phyloP scores from a whole-genome alignment of 768 basidiomycete species.

The Tulasnella sp. region DNA sequence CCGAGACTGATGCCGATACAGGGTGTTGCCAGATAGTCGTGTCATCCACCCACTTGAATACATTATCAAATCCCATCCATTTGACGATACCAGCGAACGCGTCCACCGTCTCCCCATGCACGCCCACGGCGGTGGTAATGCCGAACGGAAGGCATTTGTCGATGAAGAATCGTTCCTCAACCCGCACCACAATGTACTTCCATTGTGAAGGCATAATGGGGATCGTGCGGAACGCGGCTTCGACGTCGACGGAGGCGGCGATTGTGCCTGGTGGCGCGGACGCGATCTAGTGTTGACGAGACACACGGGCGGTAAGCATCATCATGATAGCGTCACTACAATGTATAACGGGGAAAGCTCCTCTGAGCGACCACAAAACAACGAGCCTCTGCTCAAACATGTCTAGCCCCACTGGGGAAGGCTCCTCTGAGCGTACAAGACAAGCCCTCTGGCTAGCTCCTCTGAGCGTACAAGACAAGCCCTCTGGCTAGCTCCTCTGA shows the following conservation, averaged over 20 bases:
- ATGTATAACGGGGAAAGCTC: too few relatives aligned
- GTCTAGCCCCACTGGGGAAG: too few relatives aligned
- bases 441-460: background rate
- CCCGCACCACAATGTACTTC: background rate
- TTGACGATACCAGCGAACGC: slow-evolving; percentile 28
- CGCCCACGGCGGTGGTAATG: slow-evolving; percentile 27
- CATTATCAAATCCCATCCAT: background rate
- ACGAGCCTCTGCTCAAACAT: too few relatives aligned
- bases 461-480: background rate
- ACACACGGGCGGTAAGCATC: too few relatives aligned
- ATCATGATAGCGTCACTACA: too few relatives aligned
- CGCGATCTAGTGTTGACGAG: too few relatives aligned
- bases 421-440: too few relatives aligned
- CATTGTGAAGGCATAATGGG: slow-evolving; percentile 21
- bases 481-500: too few relatives aligned
- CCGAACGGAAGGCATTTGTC: slow-evolving; percentile 34
- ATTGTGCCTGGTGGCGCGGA: too few relatives aligned
- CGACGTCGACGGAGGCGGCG: too few relatives aligned
- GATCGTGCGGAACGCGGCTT: too few relatives aligned
- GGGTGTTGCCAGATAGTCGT: slow-evolving; percentile 19
- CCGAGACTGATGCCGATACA: background rate
- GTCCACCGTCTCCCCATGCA: slow-evolving; percentile 30
- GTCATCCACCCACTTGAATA: slow-evolving; percentile 39
- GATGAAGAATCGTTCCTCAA: slow-evolving; percentile 28
- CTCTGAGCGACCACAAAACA: too few relatives aligned